These are phyloP conservation scores for Amaranthus hypochondriacus DNA, from an alignment of 148 eudicot species.

Conservation along the genomic window DNA sequence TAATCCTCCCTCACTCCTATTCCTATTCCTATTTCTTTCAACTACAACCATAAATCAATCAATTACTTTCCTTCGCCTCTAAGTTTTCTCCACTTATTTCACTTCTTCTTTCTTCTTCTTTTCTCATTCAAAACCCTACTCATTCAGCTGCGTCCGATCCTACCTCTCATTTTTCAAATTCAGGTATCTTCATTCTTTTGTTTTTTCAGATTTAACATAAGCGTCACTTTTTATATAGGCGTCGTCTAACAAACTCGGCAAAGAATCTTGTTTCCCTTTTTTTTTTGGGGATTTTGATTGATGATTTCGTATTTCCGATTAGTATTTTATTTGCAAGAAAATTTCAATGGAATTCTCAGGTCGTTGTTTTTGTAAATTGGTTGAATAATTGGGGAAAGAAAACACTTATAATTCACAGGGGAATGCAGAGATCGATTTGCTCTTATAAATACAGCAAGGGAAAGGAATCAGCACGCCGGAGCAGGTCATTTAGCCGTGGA, in stretches of 20 bases:
- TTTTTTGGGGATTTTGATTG: slow-evolving; percentile 33
- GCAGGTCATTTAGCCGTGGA: slow-evolving; percentile 52
- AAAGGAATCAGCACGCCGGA: slow-evolving; percentile 45
- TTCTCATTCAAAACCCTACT: slow-evolving; percentile 32
- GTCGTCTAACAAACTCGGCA: too few species aligned
- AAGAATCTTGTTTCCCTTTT: too few species aligned
- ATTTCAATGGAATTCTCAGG: too few species aligned
- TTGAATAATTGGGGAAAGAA: neutral
- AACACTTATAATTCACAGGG: slow-evolving; percentile 63
- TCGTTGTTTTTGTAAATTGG: neutral
- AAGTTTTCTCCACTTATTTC: neutral
- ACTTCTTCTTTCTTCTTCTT: neutral
- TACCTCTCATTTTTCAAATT: slow-evolving; percentile 9
- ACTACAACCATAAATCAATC: too few species aligned
- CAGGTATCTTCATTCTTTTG: slow-evolving; percentile 6
- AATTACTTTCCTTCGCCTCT: too few species aligned
- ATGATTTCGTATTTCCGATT: slow-evolving; percentile 27
- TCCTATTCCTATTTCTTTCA: too few species aligned
- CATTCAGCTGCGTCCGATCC: slow-evolving; percentile 3
- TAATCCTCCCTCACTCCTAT: too few species aligned
- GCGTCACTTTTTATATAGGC: too few species aligned
- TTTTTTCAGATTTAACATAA: neutral
- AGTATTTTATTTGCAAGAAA: too few species aligned
- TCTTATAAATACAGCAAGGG: slow-evolving; percentile 35
- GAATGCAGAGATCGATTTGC: slow-evolving; percentile 85